Conservation (phyloP, 2,329 filamentous ascomycete species). For the Xylariaceae sp. region DNA sequence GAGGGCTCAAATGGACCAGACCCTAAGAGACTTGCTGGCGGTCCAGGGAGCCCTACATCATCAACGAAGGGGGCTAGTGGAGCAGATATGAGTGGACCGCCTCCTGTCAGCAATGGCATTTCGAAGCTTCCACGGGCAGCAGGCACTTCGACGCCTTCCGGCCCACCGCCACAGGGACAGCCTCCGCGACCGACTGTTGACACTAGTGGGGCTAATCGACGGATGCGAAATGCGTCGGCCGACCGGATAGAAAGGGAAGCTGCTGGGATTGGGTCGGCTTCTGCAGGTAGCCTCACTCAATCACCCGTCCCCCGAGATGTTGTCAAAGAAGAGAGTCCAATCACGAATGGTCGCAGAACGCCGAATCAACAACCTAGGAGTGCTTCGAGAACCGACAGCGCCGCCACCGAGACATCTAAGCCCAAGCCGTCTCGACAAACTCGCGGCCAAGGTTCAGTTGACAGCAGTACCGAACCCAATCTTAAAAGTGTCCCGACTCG, state of each 20-base stretch:
- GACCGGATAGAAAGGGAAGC: slow-evolving; percentile 51
- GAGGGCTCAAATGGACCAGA: slow-evolving; percentile 63
- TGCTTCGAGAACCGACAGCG: slow-evolving; percentile 47
- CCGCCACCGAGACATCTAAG: slow-evolving; percentile 46
- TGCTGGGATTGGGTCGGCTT: slow-evolving; percentile 47
- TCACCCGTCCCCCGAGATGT: slow-evolving; percentile 54
- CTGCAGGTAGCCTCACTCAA: slow-evolving; percentile 44
- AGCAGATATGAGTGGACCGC: slow-evolving; percentile 47
- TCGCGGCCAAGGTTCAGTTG: slow-evolving; percentile 69
- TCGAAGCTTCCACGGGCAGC: slow-evolving; percentile 51
- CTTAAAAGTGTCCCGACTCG: slow-evolving; percentile 52
- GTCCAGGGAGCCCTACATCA: slow-evolving; percentile 45
- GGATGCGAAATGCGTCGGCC: slow-evolving; percentile 57
- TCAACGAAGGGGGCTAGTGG: slow-evolving; percentile 52
- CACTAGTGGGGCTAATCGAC: slow-evolving; percentile 47
- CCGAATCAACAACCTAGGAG: slow-evolving; percentile 60
- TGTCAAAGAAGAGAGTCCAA: slow-evolving; percentile 57
- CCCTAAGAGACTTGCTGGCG: slow-evolving; percentile 51
- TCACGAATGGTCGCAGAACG: slow-evolving; percentile 67
- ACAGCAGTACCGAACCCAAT: slow-evolving; percentile 68
- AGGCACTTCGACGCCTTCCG: slow-evolving; percentile 51
- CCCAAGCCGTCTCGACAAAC: slow-evolving; percentile 58
- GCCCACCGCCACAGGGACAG: slow-evolving; percentile 63
- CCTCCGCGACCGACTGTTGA: slow-evolving; percentile 57
- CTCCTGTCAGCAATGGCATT: slow-evolving; percentile 43